Conservation (phyloP, 306 rosid species). For the Carpinus viminea region DNA sequence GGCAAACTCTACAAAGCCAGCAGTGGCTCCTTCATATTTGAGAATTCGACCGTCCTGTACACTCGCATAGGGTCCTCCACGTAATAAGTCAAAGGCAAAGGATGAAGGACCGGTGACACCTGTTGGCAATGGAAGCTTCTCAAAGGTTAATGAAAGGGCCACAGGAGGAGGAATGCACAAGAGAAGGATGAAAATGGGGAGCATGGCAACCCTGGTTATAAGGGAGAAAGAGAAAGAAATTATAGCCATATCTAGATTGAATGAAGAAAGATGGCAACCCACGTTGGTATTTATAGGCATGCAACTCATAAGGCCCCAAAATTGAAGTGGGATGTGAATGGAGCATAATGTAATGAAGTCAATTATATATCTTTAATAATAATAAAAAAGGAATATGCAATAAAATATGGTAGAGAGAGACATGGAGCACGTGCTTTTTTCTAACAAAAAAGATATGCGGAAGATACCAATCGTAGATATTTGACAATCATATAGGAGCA, state of each 20-base stretch:
- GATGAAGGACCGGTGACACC: conserved; percentile 41
- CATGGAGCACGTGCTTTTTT: too few relatives aligned
- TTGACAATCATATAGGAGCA: too few relatives aligned
- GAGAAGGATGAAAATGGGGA: neutral
- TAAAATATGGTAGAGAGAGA: too few relatives aligned
- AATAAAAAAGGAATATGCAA: too few relatives aligned
- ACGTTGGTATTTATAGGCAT: neutral
- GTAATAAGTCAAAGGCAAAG: conserved; percentile 30
- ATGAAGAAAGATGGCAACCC: neutral
- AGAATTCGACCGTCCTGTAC: conserved; percentile 50
- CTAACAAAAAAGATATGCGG: too few relatives aligned
- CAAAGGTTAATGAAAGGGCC: conserved; percentile 15
- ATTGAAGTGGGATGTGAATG: neutral
- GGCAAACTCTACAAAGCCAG: conserved; percentile 35
- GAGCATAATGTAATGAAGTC: neutral
- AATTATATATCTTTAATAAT: too few relatives aligned
- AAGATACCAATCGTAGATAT: too few relatives aligned
- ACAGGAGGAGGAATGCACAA: neutral
- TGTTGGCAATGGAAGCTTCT: conserved; percentile 35
- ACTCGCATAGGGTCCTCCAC: conserved; percentile 42
- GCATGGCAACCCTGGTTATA: neutral
- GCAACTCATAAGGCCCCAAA: neutral
- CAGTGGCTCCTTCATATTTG: conserved; percentile 11
- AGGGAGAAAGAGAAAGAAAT: neutral
- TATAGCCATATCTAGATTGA: neutral